Percentiles rank a stretch among this genome's conserved stretches.
phyloP scores from a whole-genome alignment of 352 stramenopile species.

The Phytopythium kandeliae region DNA sequence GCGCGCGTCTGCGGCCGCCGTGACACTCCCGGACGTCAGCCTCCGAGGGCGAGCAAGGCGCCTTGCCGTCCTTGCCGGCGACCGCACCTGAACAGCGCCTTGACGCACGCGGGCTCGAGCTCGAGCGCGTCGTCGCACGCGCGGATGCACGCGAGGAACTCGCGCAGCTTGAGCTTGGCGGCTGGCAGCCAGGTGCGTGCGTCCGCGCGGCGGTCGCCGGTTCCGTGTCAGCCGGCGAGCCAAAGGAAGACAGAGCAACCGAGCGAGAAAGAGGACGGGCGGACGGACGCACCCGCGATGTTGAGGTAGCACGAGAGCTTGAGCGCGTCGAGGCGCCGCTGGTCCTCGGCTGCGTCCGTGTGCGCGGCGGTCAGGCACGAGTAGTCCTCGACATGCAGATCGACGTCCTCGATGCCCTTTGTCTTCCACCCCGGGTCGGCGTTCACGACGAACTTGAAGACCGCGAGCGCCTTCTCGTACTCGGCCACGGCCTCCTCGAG shows the following conservation, averaged over 20 bases:
- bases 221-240: no score
- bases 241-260: no score
- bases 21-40: neutral
- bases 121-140: slow-evolving; percentile 69
- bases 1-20: slow-evolving; percentile 55
- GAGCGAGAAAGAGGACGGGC: no score
- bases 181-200: slow-evolving; percentile 23
- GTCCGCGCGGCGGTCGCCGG: no score
- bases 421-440: slow-evolving; percentile 81
- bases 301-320: slow-evolving; percentile 79
- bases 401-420: slow-evolving; percentile 79
- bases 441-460: slow-evolving; percentile 82
- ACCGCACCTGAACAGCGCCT: slow-evolving; percentile 65
- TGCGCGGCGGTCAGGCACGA: slow-evolving; percentile 23
- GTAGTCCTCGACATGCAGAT: slow-evolving; percentile 57
- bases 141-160: slow-evolving; percentile 47
- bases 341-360: slow-evolving; percentile 13
- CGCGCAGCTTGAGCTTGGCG: slow-evolving; percentile 74
- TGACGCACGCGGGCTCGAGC: slow-evolving; percentile 60
- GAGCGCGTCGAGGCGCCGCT: slow-evolving; percentile 39
- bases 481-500: slow-evolving; percentile 72
- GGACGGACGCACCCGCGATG: slow-evolving; percentile 55
- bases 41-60: no score
- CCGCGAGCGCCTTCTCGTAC: slow-evolving; percentile 78
- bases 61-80: no score